Evolutionary conservation across 2,329 filamentous ascomycete species (phyloP).

Genomic region (Colletotrichum euphorbiae): DNA sequence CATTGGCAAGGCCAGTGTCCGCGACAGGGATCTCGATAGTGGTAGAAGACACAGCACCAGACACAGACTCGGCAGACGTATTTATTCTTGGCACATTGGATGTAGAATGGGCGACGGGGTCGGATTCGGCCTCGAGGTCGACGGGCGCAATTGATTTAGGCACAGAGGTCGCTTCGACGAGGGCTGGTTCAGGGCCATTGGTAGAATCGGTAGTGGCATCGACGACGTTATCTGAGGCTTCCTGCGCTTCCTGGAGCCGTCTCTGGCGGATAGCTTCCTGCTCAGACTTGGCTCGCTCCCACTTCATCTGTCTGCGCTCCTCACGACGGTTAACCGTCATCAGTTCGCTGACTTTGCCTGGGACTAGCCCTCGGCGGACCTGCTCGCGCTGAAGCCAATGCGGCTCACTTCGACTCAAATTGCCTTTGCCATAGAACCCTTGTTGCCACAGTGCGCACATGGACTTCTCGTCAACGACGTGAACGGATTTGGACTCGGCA

Average conservation of each 20-base stretch:
- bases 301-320: conserved; percentile 86
- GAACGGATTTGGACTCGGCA: conserved; percentile 82
- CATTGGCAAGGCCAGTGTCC: background rate
- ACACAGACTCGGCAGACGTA: conserved; percentile 5
- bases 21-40: background rate
- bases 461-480: conserved; percentile 80
- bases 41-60: conserved; percentile 7
- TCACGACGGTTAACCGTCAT: conserved; percentile 80
- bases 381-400: conserved; percentile 91
- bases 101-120: background rate
- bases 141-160: conserved; percentile 16
- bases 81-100: conserved; percentile 11
- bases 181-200: conserved; percentile 22
- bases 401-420: conserved; percentile 91
- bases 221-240: conserved; percentile 5
- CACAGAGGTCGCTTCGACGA: conserved; percentile 21
- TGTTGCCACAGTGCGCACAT: conserved; percentile 92
- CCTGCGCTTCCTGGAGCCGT: conserved; percentile 58
- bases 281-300: conserved; percentile 90
- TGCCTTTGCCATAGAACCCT: conserved; percentile 97
- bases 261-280: conserved; percentile 85
- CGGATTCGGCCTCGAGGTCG: background rate
- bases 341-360: conserved; percentile 82
- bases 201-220: background rate
- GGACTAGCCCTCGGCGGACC: conserved; percentile 73